Evolutionary conservation across 306 rosid genomes (phyloP).

Genomic region (Ceratonia siliqua): DNA sequence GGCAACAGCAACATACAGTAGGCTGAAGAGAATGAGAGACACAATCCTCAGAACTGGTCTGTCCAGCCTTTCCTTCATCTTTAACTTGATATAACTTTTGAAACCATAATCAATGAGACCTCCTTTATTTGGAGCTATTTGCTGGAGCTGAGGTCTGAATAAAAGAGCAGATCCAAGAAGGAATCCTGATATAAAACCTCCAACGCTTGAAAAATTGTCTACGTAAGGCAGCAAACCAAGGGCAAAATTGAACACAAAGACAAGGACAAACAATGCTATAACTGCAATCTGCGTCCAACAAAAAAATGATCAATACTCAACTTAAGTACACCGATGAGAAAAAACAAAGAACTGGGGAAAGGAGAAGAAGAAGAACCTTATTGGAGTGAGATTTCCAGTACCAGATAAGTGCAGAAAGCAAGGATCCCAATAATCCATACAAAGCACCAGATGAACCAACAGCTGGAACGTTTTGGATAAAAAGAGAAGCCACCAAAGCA

Average conservation of each 20-base stretch:
- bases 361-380: slow-evolving; percentile 49
- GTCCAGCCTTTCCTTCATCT: slow-evolving; percentile 64
- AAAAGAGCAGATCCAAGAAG: slow-evolving; percentile 77
- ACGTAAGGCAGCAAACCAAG: slow-evolving; percentile 83
- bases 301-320: slow-evolving; percentile 22
- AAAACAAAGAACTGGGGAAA: not conserved
- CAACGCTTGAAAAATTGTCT: slow-evolving; percentile 75
- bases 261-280: slow-evolving; percentile 51
- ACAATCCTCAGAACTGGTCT: slow-evolving; percentile 62
- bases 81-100: slow-evolving; percentile 51
- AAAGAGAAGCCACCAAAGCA: slow-evolving; percentile 82
- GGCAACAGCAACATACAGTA: slow-evolving; percentile 58
- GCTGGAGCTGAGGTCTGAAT: slow-evolving; percentile 49
- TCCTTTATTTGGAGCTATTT: slow-evolving; percentile 58
- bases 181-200: slow-evolving; percentile 84
- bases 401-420: slow-evolving; percentile 64
- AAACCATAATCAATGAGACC: slow-evolving; percentile 45
- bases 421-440: slow-evolving; percentile 81
- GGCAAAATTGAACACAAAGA: slow-evolving; percentile 61
- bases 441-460: slow-evolving; percentile 86
- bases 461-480: slow-evolving; percentile 58
- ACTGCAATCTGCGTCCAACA: slow-evolving; percentile 61
- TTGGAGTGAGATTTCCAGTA: slow-evolving; percentile 72
- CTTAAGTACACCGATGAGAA: slow-evolving; percentile 21
- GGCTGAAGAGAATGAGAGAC: slow-evolving; percentile 62